Base-by-base conservation (phyloP, 202 grass and related monocot genomes). In the Musa balbisiana region DNA sequence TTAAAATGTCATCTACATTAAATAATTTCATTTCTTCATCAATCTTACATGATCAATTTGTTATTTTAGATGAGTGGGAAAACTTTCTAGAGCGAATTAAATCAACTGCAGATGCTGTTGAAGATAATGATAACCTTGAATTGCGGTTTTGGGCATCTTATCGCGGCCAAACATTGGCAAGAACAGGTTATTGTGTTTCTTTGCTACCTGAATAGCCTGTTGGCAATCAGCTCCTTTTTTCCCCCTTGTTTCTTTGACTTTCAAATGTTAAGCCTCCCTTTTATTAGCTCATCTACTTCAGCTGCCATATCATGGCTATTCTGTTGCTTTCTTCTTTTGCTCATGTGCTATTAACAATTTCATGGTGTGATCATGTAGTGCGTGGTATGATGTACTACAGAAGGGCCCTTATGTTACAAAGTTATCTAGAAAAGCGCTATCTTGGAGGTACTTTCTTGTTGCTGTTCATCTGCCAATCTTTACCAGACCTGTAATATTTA, bases 341-440 rank as follows among this genome's bases (percentile, higher is more conserved):
- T 29, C 24, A 66, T 63, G 21, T n/a, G 29, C 26, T 69, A 69
- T 78, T 68, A 84, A 76, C 26, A 52, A 51, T 87, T 60, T 87
- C 76, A 60, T 83, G 22, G 26, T 14, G 67, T 84, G 60, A 80
- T 76, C 3, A 13, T 68, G 55, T 83, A 98, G 94, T 98, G 20
- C 89, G 94, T 60, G 94, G 94, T 74, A 98, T 98, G 94, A 98
- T 98, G 94, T 98, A 98, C 81, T 98, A 98, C 55, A 87, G 94
- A 88, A 88, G 94, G 82, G 94, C 94, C 26, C 80, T 98, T 80
- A 80, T 98, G 80, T 83, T 98, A 68, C 95, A 98, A 91, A 98
- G 95, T 85, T 98, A 88, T 76, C 77, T 98, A 67, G 95, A 98
- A 81, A 98, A 83, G 68, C 84, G 88, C 84, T 89, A 82, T 84